Percentiles rank a stretch among this genome's conserved stretches.
phyloP scores from a whole-genome alignment of 2,329 filamentous ascomycete species.

The Phyllosticta citriasiana region DNA sequence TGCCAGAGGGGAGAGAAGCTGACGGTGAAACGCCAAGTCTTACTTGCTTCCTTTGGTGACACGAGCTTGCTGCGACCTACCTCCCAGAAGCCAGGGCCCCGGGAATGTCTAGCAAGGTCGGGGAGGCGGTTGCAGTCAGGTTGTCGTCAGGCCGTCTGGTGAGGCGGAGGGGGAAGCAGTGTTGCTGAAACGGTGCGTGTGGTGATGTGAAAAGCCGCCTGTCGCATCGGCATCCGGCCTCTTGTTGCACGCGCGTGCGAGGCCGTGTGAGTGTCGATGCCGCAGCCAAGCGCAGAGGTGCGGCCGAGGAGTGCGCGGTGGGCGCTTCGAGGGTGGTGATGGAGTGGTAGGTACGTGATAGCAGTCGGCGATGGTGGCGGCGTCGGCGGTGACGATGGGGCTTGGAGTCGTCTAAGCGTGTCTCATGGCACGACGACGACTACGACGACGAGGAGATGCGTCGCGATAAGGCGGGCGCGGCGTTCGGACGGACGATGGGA shows the following conservation, averaged over 20 bases:
- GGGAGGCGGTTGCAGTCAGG: constrained; percentile 3
- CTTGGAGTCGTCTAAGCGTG: constrained; percentile 7
- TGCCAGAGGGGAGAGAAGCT: constrained; percentile 5
- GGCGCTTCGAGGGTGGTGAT: background rate
- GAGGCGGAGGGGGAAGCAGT: background rate
- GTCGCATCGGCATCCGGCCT: constrained; percentile 10
- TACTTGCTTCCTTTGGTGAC: constrained; percentile 11
- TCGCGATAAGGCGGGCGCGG: background rate
- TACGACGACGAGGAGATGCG: background rate
- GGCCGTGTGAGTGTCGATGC: background rate
- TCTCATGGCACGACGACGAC: constrained; percentile 6
- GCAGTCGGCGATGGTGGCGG: background rate
- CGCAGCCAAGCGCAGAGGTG: background rate
- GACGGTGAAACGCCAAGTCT: constrained; percentile 12
- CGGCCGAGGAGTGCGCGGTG: background rate
- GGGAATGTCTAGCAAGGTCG: constrained; percentile 8
- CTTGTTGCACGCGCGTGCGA: constrained; percentile 4
- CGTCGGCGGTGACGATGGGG: background rate
- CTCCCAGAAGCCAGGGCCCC: constrained; percentile 10
- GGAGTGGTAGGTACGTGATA: background rate
- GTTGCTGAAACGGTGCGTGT: background rate
- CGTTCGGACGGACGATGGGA: background rate
- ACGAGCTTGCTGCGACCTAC: constrained; percentile 9
- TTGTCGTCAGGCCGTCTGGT: background rate
- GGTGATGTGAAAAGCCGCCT: constrained; percentile 3